These are phyloP conservation scores for Colletotrichum endophyticum DNA, from an alignment of 2,329 filamentous ascomycete species.

Conservation along the genomic window DNA sequence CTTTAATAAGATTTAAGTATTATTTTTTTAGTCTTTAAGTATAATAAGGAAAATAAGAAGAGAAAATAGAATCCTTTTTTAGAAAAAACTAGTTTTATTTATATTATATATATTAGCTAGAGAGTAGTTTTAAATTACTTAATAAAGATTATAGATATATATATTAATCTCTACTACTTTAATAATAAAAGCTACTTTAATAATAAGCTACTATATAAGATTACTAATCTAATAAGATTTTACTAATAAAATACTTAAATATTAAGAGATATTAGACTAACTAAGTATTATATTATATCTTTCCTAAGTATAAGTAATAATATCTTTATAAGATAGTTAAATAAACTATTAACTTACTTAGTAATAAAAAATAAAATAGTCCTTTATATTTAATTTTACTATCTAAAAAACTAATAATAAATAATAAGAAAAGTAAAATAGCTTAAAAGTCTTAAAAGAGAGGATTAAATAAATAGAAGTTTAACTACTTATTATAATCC, in stretches of 20 bases:
- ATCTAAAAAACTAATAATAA: too few relatives aligned
- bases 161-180: background rate
- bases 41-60: background rate
- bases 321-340: too few relatives aligned
- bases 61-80: background rate
- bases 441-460: too few relatives aligned
- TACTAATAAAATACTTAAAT: background rate
- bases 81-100: background rate
- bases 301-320: background rate
- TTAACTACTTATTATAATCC: too few relatives aligned
- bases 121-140: background rate
- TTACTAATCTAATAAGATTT: background rate
- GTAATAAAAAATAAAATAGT: too few relatives aligned
- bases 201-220: background rate
- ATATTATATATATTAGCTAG: background rate
- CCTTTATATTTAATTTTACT: too few relatives aligned
- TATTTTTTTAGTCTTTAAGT: background rate
- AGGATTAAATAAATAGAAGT: too few relatives aligned
- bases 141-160: background rate
- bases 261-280: too few relatives aligned
- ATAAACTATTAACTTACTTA: too few relatives aligned
- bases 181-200: background rate
- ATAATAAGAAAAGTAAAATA: rapidly evolving
- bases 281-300: background rate
- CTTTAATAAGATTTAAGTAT: background rate